These are phyloP conservation scores for Lactarius indigo DNA, from an alignment of 768 basidiomycete genomes.

Conservation along the genomic window DNA sequence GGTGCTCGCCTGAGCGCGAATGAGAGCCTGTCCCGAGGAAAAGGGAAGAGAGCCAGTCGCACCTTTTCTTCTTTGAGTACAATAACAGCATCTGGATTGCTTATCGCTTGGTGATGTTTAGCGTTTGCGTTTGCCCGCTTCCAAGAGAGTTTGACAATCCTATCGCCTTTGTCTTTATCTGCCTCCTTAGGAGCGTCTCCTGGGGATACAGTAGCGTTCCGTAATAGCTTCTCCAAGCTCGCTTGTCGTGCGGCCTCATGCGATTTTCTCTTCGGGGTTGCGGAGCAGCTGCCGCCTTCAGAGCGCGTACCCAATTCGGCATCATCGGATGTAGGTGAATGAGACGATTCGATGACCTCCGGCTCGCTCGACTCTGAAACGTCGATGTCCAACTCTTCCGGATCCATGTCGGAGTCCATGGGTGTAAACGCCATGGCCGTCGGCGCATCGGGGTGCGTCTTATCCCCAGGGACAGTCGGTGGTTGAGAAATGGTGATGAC, in stretches of 20 bases:
- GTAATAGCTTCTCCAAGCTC: constrained; percentile 55
- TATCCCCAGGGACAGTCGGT: constrained; percentile 53
- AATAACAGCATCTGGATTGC: constrained; percentile 75
- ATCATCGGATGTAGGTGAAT: background rate
- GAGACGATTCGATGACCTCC: constrained; percentile 29
- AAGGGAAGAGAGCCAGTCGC: constrained; percentile 23
- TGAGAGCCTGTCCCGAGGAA: constrained; percentile 3
- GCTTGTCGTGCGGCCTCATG: constrained; percentile 30
- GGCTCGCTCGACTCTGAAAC: constrained; percentile 30
- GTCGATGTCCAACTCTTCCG: constrained; percentile 42
- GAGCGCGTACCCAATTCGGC: constrained; percentile 9
- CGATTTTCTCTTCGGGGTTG: constrained; percentile 37
- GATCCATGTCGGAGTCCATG: constrained; percentile 47
- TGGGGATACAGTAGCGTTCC: constrained; percentile 3
- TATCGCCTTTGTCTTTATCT: constrained; percentile 25
- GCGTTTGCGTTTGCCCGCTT: constrained; percentile 9
- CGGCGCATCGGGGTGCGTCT: constrained; percentile 38
- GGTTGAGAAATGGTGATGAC: constrained; percentile 82
- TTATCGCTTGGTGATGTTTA: constrained; percentile 19
- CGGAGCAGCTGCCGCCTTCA: constrained; percentile 26
- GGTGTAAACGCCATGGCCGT: constrained; percentile 61
- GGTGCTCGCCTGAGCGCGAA: constrained; percentile 54
- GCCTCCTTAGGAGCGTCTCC: constrained; percentile 17
- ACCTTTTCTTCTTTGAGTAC: constrained; percentile 88
- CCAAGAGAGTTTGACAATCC: constrained; percentile 16